Base-by-base conservation (phyloP, 768 basidiomycete genomes). In the Flagelloscypha sp. region DNA sequence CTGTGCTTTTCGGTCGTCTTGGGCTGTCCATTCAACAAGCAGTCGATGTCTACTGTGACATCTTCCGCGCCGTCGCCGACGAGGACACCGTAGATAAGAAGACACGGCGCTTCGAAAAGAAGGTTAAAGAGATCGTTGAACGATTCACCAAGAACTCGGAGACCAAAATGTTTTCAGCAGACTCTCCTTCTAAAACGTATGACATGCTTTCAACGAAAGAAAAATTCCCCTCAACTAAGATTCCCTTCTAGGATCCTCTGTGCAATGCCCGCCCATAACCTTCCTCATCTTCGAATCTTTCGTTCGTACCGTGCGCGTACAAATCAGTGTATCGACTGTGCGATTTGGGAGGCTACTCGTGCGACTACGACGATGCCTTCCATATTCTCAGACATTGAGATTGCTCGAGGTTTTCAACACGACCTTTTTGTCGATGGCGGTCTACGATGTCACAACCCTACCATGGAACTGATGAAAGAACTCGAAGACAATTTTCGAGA, bases 291-390 rank as follows among this genome's bases (percentile, higher is more conserved):
- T n/a, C n/a, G n/a, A n/a, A n/a, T n/a, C n/a, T 35, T 35, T 22
- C 33, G 33, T 17, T 24, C 33, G 11, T 35, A 35, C 33, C 12
- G 9, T 15, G 33, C 18, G 11, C 33, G 18, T 12, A 11, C 19
- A 11, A 11, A 35, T 9, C 9, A 23, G 9, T 8, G 9, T 23
- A 18, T 31, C 33, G 21, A 25, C 6, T 48, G 46, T 24, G 27
- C 16, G 18, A 47, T 48, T 12, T 48, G 46, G 46, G 46, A 48
- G 22, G 41, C 47, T 10, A 41, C 36, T 11, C 35, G 46, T 7
- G 46, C 46, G 4, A 48, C 46, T 5, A 37, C 46, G 13, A 43
- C 47, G 19, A 40, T 46, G n/a, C 41, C 40, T 1, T 20, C 32
- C 7, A 47, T 48, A 27, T 48, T 48, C 30, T 20, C 18, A 5